phyloP scores from a whole-genome alignment of 192 early-diverging fungal species.

The Pecoramyces ruminantium region DNA sequence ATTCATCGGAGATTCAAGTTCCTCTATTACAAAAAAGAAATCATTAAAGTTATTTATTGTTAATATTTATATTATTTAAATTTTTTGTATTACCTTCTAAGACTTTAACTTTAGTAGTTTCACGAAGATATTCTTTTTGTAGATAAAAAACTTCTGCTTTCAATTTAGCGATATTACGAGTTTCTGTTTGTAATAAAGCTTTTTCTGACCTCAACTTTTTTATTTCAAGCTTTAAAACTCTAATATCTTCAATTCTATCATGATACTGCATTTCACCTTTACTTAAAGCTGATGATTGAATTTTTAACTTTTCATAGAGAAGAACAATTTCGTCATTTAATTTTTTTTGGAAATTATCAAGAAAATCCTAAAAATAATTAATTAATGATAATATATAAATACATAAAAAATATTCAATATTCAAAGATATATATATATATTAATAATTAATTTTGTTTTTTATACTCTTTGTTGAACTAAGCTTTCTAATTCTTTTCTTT shows the following conservation, averaged over 20 bases:
- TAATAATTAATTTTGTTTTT: no score
- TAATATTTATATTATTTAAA: neutral
- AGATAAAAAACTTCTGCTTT: conserved; percentile 31
- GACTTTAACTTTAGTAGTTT: conserved; percentile 36
- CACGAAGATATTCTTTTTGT: conserved; percentile 34
- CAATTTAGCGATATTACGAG: conserved; percentile 32
- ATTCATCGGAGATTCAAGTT: conserved; percentile 45
- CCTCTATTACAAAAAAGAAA: conserved; percentile 16
- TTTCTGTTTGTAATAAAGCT: conserved; percentile 35
- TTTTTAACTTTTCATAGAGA: conserved; percentile 44
- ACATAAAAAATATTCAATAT: no score
- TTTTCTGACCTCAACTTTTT: conserved; percentile 36
- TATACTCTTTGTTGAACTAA: conserved; percentile 33
- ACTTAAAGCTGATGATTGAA: conserved; percentile 39
- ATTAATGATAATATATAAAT: no score
- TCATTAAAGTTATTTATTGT: neutral
- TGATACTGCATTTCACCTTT: conserved; percentile 44
- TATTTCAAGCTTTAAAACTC: conserved; percentile 40
- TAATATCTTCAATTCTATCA: conserved; percentile 41
- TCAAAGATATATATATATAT: no score
- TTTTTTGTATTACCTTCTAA: conserved; percentile 26
- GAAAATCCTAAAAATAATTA: conserved; percentile 20
- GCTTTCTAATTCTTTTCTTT: conserved; percentile 39
- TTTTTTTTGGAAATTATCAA: conserved; percentile 37
- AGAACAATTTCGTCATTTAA: conserved; percentile 39